A percentile compares a stretch with the other conserved stretches of the same genome.
Conservation (phyloP, 164 flowering plant genomes). For the Brasenia schreberi region DNA sequence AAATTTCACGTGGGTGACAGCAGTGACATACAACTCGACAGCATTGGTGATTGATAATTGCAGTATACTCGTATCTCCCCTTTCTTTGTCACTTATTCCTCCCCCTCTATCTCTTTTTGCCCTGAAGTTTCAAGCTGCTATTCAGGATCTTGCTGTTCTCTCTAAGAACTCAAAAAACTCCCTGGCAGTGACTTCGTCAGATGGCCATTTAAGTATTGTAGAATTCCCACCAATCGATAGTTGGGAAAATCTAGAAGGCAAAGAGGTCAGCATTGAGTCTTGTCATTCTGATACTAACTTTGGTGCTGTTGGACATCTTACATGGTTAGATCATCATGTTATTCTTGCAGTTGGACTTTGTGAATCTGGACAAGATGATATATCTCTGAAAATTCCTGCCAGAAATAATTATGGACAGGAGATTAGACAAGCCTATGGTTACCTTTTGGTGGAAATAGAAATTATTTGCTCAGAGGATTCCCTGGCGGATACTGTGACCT, state of each 20-base stretch:
- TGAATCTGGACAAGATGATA: conserved; percentile 20
- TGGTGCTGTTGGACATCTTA: conserved; percentile 49
- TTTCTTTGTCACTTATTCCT: conserved; percentile 62
- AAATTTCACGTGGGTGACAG: conserved; percentile 69
- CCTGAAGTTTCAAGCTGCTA: conserved; percentile 49
- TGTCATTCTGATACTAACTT: conserved; percentile 23
- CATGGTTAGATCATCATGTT: conserved; percentile 62
- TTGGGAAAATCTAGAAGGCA: conserved; percentile 87
- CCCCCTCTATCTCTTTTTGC: conserved; percentile 77
- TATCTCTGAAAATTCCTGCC: conserved; percentile 6
- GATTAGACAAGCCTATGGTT: conserved; percentile 13
- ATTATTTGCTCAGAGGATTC: conserved; percentile 56
- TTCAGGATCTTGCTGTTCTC: conserved; percentile 40
- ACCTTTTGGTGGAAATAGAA: conserved; percentile 52
- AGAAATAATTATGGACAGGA: conserved; percentile 11
- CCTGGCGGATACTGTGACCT: conserved; percentile 37
- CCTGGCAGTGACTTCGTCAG: conserved; percentile 55
- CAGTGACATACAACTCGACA: conserved; percentile 62
- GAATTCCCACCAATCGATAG: conserved; percentile 61
- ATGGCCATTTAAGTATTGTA: conserved; percentile 51
- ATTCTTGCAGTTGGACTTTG: conserved; percentile 51
- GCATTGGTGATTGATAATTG: conserved; percentile 81
- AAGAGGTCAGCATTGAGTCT: conserved; percentile 46
- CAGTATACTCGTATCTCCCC: conserved; percentile 56
- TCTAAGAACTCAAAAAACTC: conserved; percentile 33